Conservation (phyloP, 371 early-diverging fungal genomes). For the Apophysomyces ossiformis region DNA sequence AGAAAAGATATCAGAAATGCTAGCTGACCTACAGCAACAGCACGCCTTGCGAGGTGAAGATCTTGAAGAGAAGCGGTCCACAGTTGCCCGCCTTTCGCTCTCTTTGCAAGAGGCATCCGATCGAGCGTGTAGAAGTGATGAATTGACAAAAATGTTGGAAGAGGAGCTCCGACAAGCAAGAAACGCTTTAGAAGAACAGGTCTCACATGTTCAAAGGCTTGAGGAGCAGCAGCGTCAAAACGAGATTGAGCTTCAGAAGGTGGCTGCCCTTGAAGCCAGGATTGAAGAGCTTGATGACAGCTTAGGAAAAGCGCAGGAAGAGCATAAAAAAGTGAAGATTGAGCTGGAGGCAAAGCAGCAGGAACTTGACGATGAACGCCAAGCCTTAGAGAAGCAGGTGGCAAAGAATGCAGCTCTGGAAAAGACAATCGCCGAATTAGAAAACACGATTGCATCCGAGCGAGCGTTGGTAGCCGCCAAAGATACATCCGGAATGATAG, state of each 20-base stretch:
- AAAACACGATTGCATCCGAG: constrained; percentile 24
- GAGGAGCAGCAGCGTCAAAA: constrained; percentile 19
- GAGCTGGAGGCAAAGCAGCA: constrained; percentile 17
- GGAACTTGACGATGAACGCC: constrained; percentile 14
- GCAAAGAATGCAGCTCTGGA: constrained; percentile 18
- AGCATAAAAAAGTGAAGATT: constrained; percentile 1
- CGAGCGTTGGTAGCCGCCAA: constrained; percentile 24
- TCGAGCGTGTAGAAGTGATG: constrained; percentile 14
- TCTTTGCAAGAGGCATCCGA: neutral
- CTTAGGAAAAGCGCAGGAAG: constrained; percentile 14
- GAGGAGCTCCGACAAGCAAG: constrained; percentile 22
- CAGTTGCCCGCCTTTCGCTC: neutral
- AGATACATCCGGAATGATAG: constrained; percentile 34
- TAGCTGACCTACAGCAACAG: constrained; percentile 40
- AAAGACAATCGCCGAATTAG: constrained; percentile 22
- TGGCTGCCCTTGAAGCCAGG: constrained; percentile 26
- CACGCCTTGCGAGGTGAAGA: constrained; percentile 36
- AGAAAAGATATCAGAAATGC: constrained; percentile 27
- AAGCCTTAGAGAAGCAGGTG: constrained; percentile 13
- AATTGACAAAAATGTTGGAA: constrained; percentile 17
- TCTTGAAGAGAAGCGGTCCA: constrained; percentile 28
- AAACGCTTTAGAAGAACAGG: constrained; percentile 19
- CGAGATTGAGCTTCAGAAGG: constrained; percentile 19
- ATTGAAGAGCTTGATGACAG: constrained; percentile 32
- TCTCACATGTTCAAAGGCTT: constrained; percentile 11